Conservation (phyloP, 768 basidiomycete species). For the Rhizopogon sp. region DNA sequence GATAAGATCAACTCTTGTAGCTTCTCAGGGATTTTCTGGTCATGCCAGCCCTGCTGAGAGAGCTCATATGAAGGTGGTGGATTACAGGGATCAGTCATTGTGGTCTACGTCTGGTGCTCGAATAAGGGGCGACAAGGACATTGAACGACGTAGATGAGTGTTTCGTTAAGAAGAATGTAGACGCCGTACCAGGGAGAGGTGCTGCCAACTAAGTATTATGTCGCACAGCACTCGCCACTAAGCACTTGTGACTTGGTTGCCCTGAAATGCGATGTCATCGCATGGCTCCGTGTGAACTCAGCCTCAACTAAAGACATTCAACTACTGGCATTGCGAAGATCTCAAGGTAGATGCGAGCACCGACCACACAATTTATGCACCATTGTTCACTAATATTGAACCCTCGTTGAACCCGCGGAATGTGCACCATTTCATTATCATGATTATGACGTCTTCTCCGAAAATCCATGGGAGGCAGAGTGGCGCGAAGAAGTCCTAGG, state of each 20-base stretch:
- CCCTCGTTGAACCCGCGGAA: no score
- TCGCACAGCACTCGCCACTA: not conserved
- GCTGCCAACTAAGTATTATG: no score
- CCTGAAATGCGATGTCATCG: not conserved
- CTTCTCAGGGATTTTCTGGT: constrained; percentile 42
- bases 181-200: not conserved
- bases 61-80: constrained; percentile 38
- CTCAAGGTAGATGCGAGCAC: no score
- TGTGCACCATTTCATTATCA: no score
- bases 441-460: no score
- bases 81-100: constrained; percentile 20
- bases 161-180: not conserved
- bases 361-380: no score
- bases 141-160: not conserved
- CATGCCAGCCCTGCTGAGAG: constrained; percentile 34
- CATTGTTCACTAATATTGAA: no score
- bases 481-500: no score
- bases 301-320: no score
- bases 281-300: not conserved
- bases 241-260: no score
- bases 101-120: not conserved
- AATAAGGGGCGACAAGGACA: not conserved
- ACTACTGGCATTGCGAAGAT: no score
- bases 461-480: no score
- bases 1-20: constrained; percentile 7